Base-by-base conservation (phyloP, 371 early-diverging fungal species). In the Parasitella parasitica region DNA sequence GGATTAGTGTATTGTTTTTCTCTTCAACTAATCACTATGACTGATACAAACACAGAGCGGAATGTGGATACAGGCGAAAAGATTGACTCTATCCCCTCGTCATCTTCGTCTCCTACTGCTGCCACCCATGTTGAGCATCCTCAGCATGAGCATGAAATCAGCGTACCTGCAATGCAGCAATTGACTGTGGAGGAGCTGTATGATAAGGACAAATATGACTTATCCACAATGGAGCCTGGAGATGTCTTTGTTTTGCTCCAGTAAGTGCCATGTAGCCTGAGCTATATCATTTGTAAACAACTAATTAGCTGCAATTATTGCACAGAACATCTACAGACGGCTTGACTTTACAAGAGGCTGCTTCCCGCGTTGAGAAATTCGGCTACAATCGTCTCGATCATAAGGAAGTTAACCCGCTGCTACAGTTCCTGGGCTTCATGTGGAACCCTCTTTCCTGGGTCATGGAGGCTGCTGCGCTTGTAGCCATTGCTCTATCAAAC, bases 401-500 rank as follows among this genome's bases (percentile, higher is more conserved):
- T 64, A 86, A 84, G 72, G 86, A 86, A 72, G 71, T 83, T 58
- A 91, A 85, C 71, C 90, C 91, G 3, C 57, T 92, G 59, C 68
- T 91, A 70, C 84, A 87, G 80, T 94, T 94, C 80, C 75, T 93
- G 50, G 82, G 88, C 43, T 94, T 90, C 78, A 85, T 88, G 85
- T 85, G 86, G 85, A 85, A 85, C 53, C 86, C 88, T 30, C 79
- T 88, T 15, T 85, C 87, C 8, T 88, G 84, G 78, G 84, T 88
- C 41, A 88, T 88, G 85, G 88, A 88, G 70, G 86, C 85, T 11
- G 88, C 87, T 50, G 84, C 85, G 2, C 61, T 86, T 27, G 85
- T 88, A 16, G 83, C 87, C 34, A 85, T 86, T 62, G 86, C 64
- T 11, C 66, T 86, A 37, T 85, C 84, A 56, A 86, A 86, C 75